A percentile compares a stretch with the other conserved stretches of the same genome.
Evolutionary conservation across 2,329 filamentous ascomycete genomes (phyloP).

Genomic region (Sphaerostilbella broomeana): DNA sequence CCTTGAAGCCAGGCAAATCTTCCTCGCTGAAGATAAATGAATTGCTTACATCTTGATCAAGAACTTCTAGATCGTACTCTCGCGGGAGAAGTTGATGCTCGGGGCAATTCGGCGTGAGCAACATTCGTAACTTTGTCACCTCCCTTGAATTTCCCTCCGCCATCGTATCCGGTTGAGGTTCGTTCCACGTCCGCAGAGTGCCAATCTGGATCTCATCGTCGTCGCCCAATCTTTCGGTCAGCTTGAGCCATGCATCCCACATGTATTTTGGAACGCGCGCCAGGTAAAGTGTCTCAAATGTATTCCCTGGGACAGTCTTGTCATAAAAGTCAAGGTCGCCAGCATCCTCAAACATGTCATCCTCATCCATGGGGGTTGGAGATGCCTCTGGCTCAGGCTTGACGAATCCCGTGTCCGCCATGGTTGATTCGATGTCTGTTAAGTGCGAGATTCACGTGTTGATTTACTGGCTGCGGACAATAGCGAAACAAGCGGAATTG

Average conservation of each 20-base stretch:
- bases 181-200: conserved; percentile 57
- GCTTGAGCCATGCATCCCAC: conserved; percentile 66
- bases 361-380: conserved; percentile 47
- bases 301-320: conserved; percentile 31
- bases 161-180: conserved; percentile 46
- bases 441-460: no score
- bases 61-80: conserved; percentile 77
- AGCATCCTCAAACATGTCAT: conserved; percentile 60
- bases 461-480: no score
- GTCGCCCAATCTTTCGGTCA: conserved; percentile 57
- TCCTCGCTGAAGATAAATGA: conserved; percentile 92
- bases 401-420: conserved; percentile 32
- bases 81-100: conserved; percentile 73
- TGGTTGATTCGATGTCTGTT: conserved; percentile 10
- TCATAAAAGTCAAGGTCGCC: conserved; percentile 53
- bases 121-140: conserved; percentile 48
- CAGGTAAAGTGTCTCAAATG: conserved; percentile 54
- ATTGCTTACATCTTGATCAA: conserved; percentile 60
- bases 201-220: conserved; percentile 78
- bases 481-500: no score
- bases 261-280: conserved; percentile 73
- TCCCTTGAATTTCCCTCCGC: conserved; percentile 33
- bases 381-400: conserved; percentile 40
- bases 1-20: conserved; percentile 59
- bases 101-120: conserved; percentile 57